phyloP scores from a whole-genome alignment of 2,329 filamentous ascomycete species.

The Alternaria burnsii region DNA sequence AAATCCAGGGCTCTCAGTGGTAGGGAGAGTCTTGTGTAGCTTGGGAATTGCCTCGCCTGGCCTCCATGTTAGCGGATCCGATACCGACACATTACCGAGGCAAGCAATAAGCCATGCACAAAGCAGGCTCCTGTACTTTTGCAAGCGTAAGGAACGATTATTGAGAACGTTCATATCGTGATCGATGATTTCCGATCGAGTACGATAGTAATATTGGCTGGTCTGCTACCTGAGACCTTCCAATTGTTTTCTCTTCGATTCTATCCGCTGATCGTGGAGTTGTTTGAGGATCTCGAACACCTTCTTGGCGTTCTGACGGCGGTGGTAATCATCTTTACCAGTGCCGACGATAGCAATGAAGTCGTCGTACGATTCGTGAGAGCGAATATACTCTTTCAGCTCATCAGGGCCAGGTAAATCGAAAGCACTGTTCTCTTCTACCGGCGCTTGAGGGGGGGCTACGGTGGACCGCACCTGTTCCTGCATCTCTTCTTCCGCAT shows the following conservation, averaged over 20 bases:
- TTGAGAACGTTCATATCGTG: constrained; percentile 1
- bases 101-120: constrained; percentile 13
- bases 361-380: constrained; percentile 40
- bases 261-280: constrained; percentile 18
- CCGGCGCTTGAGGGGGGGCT: neutral
- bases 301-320: constrained; percentile 21
- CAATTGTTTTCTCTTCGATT: constrained; percentile 2
- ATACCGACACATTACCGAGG: neutral
- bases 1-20: constrained; percentile 13
- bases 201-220: neutral
- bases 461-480: neutral
- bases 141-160: constrained; percentile 3
- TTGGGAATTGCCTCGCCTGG: constrained; percentile 32
- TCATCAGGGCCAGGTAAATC: constrained; percentile 27
- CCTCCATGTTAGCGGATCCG: constrained; percentile 35
- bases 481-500: constrained; percentile 1
- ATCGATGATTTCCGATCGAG: neutral
- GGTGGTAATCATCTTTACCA: constrained; percentile 9
- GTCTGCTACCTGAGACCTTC: neutral
- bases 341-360: constrained; percentile 35
- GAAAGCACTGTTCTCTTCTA: constrained; percentile 9
- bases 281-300: constrained; percentile 26
- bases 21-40: neutral
- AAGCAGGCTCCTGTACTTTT: constrained; percentile 7
- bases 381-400: constrained; percentile 32